Evolutionary conservation across 345 rosid genomes (phyloP), one percentile per base, ranked within the genome.

Genomic region (Gossypium herbaceum): DNA sequence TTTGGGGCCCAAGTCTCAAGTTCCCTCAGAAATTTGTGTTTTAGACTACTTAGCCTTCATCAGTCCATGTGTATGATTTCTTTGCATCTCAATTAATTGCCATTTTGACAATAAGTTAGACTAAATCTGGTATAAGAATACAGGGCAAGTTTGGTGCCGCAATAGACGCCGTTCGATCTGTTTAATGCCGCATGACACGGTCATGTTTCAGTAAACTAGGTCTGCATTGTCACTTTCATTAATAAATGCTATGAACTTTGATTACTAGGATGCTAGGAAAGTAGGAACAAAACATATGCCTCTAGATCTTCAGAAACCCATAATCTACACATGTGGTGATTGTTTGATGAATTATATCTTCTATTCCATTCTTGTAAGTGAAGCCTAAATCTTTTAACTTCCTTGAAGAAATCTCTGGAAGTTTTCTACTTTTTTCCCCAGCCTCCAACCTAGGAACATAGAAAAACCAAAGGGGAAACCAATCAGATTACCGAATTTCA

Each of bases 381-480:
- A 94, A 91, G 13, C 97, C 95, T 80, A 90, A 58, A 22, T 84
- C 91, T 79, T 76, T 82, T 39, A 90, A 71, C 84, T 86, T 91
- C 86, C 82, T 85, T 13, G 97, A 91, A 61, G 97, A 94, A 74
- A 94, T 91, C 73, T 76, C 82, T 63, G 87, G 81, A 62, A 85
- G 89, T 55, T 78, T 41, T 34, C 77, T 43, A 57, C 58, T 67
- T 43, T 73, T 77, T 61, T 77, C 74, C 44, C 61, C 81, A 15
- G 79, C 83, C 67, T 70, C 73, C 59, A 68, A 63, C 82, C 92
- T 88, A 82, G 8, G 70, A 70, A 48, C 25, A 54, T 51, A 43
- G 27, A 54, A 61, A 0, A 47, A 67, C 51, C 65, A 69, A 41
- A 61, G 8, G 52, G 25, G 56, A 7, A 51, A 54, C 62, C 80